Evolutionary conservation across 2,329 filamentous ascomycete species (phyloP), one percentile per base, ranked within the genome.

Genomic region (Hansfordia pulvinata): DNA sequence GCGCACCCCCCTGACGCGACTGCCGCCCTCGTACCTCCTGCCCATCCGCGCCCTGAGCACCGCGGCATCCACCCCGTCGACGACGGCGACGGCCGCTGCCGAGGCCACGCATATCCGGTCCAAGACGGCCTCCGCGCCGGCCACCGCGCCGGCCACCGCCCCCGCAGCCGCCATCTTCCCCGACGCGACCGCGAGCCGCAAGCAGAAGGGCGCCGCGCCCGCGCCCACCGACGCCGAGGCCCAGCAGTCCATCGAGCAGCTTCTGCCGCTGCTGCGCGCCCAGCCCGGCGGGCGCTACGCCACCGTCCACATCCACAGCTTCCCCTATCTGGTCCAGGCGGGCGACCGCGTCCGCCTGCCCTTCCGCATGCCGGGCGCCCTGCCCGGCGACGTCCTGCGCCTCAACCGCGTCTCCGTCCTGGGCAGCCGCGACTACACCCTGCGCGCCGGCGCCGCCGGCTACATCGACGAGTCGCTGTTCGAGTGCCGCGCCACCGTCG

Each of bases 351-450:
- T 90, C 26, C 79, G 80, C 19, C 70, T 90, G 27, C 82, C 82
- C 5, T 86, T 86, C 60, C 68, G 69, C 42, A 83, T 90, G 74
- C 71, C 75, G 3, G 73, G 69, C 15, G 80, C 84, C 5, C 56
- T 65, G 6, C 76, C 85, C 1, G 90, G 90, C 17, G 88, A 96
- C 48, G 61, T 92, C 19, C 64, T 98, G 33, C 80, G 86, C 6
- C 66, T 98, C 31, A 88, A 93, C 57, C 77, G 85, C 30, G 90
- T 85, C 14, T 77, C 73, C 20, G 62, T 77, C 28, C 58, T 98
- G 23, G 90, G 90, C 16, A 88, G 77, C 39, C 69, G 90, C 36
- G 88, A 96, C 52, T 93, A 82, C 56, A 94, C 88, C 5, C 62
- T 96, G 36, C 82, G 85, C 52, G 82, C 81, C 5, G 58, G 67